These are phyloP conservation scores for Trichomonas tenax DNA, from an alignment of 208 protist species.

Conservation along the genomic window DNA sequence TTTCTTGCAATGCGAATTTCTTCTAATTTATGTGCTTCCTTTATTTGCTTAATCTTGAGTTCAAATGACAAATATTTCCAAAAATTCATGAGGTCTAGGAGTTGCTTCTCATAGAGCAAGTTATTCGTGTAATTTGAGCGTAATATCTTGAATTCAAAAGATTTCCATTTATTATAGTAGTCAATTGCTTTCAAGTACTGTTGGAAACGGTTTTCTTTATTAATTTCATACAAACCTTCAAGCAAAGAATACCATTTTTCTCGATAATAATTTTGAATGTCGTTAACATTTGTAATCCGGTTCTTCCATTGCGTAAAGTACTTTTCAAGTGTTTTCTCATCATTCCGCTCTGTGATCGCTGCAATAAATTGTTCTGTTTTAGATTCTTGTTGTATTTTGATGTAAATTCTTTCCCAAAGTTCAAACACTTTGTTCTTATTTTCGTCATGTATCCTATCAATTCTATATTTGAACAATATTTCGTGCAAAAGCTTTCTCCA, in stretches of 20 bases:
- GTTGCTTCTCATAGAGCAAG: neutral
- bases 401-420: neutral
- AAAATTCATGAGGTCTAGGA: neutral
- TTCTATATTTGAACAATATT: neutral
- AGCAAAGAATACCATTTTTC: neutral
- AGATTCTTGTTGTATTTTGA: neutral
- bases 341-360: neutral
- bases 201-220: neutral
- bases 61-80: neutral
- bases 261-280: neutral
- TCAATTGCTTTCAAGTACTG: neutral
- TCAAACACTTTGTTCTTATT: neutral
- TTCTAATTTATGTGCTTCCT: neutral
- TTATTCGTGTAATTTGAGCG: neutral
- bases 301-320: neutral
- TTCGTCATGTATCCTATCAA: neutral
- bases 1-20: neutral
- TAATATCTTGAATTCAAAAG: neutral
- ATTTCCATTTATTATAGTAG: neutral
- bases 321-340: neutral
- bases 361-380: neutral
- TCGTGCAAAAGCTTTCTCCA: neutral
- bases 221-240: neutral
- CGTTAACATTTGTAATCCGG: neutral
- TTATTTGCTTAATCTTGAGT: neutral